phyloP scores from a whole-genome alignment of 2,329 filamentous ascomycete species.

The Bipolaris victoriae region DNA sequence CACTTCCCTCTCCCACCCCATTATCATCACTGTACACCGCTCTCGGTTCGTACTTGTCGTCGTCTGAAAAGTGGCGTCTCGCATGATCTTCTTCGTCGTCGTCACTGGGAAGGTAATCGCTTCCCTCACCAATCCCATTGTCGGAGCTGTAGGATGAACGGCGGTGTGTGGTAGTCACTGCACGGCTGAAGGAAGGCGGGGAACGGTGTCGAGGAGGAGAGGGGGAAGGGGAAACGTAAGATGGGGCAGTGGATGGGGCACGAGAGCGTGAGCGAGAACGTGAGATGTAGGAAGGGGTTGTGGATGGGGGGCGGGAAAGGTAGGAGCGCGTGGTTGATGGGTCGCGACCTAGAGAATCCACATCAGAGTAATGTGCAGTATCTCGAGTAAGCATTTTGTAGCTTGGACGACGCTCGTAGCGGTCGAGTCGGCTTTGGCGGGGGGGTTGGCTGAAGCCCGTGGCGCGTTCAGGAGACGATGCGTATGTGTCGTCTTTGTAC shows the following conservation, averaged over 20 bases:
- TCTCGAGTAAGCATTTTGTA: background rate
- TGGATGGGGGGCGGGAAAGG: background rate
- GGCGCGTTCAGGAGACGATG: background rate
- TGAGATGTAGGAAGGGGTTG: background rate
- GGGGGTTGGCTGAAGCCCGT: background rate
- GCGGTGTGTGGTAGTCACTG: background rate
- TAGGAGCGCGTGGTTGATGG: constrained; percentile 1
- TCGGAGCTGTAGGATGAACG: background rate
- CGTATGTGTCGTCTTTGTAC: background rate
- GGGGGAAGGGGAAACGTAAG: background rate
- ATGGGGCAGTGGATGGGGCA: background rate
- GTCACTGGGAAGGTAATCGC: constrained; percentile 5
- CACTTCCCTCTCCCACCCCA: background rate
- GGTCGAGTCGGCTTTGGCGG: background rate
- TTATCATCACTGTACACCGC: background rate
- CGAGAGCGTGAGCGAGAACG: background rate
- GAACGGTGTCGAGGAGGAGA: background rate
- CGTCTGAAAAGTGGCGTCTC: background rate
- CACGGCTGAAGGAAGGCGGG: background rate
- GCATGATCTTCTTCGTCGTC: background rate
- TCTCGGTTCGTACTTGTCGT: background rate
- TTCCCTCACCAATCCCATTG: background rate
- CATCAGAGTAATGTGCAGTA: constrained; percentile 1
- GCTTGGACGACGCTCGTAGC: background rate
- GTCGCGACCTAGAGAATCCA: constrained; percentile 9